Base-by-base conservation (phyloP, 495 filamentous ascomycete species). In the Penicillium chermesinum region DNA sequence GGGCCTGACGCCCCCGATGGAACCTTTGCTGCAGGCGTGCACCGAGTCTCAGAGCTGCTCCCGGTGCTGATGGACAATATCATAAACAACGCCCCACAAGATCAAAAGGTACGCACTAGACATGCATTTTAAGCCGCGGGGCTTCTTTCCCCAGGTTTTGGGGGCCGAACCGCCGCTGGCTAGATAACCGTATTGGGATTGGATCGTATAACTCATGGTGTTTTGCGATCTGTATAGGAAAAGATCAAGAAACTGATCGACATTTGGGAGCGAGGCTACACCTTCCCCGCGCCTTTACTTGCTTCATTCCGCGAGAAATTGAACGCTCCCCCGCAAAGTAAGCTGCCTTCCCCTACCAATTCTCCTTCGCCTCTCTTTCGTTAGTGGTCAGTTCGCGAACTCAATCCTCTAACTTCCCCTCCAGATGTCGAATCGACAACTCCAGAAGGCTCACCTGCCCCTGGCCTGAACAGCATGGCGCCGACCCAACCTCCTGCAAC, bases 251-350 rank as follows among this genome's bases (percentile, higher is more conserved):
- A 96, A 65, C 81, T 97, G 59, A 75, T 96, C 71, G 89, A 95
- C 64, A 98, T 98, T 59, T 98, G 93, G 93, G 91, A 97, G 63
- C 90, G 91, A 52, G 89, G 88, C 46, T 82, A 82, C 60, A 97
- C 90, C 20, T 97, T 98, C 69, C 91, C 91, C 19, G 63, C 80
- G 16, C 62, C 81, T 25, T 86, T 95, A 84, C 79, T 98, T 59
- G 77, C 78, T 38, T 80, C 80, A 13, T 95, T 96, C 78, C 95
- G 90, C 64, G 78, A 89, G 60, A 93, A 87, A 66, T 67, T 96
- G 62, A 84, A 77, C 49, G 73, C 79, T 47, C 70, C 79, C 27
- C 59, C 69, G 46, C 75, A 77, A 58, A 80, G 84, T 89, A 86
- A 83, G 85, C 16, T 30, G 22, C 15, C 44, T 9, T 15, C 25